Evolutionary conservation across 177 flowering plant species (phyloP), one percentile per base, ranked within the genome.

Genomic region (Vitis hybrid): DNA sequence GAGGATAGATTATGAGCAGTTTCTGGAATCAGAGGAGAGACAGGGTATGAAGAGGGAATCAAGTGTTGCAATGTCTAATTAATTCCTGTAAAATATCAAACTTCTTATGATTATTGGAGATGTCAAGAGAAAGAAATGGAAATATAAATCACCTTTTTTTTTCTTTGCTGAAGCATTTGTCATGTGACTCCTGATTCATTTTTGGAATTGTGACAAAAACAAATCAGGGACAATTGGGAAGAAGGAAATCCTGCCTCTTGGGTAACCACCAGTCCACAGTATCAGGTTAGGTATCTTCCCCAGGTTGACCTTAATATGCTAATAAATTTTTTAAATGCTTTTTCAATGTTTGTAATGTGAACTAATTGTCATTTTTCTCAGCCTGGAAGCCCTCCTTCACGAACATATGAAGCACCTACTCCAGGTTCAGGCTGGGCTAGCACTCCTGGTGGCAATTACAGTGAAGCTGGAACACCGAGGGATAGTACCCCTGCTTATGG

Each of bases 371-470:
- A 7, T n/a, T 60, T 67, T 73, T 69, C 57, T 72, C 90, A 95
- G 98, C 98, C 96, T 4, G 93, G 93, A 78, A 95, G 97, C 79
- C 95, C 99, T 71, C 91, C 88, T 70, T 84, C 92, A 57, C 83
- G 94, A 68, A 70, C 92, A 52, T 93, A 88, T 80, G 99, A 95
- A 81, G 99, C 96, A 35, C 98, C 99, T 12, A 95, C 99, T 59
- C 99, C 99, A 75, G 97, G 99, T 70, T 85, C 99, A 65, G 98
- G 98, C 61, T 94, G 98, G 97, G 84, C 97, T 9, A 84, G 66
- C 66, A 90, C 97, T 72, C 97, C 97, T 56, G 85, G 92, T 60
- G 91, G 90, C 68, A 90, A 77, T 78, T 96, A 87, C 60, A 85
- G 87, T 79, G 99, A 96, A 51, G 98, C 95, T 71, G 97, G 95